Percentiles rank a stretch among this genome's conserved stretches.
These are phyloP conservation scores for Microstegium vimineum DNA, from an alignment of 176 grass and related monocot genomes.

Conservation along the genomic window DNA sequence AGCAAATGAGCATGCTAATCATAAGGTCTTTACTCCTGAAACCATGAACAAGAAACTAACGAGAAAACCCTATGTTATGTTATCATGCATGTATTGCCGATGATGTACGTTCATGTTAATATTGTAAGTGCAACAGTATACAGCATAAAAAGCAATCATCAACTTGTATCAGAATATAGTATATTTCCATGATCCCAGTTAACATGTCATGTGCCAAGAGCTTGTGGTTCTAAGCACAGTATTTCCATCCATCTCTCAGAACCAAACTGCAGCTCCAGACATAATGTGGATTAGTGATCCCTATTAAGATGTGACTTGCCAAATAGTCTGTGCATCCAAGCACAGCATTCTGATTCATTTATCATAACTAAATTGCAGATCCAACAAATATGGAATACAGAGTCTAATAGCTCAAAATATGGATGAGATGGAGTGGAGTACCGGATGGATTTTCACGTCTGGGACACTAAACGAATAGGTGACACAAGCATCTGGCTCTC, in stretches of 20 bases:
- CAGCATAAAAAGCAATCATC: not conserved
- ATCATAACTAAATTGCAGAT: conserved; percentile 21
- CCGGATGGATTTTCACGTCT: conserved; percentile 50
- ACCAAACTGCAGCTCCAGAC: conserved; percentile 12
- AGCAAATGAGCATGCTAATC: not conserved
- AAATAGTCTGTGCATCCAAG: not conserved
- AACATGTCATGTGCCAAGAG: not conserved
- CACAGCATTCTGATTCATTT: not conserved
- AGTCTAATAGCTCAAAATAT: conserved; percentile 13
- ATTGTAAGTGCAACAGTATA: not conserved
- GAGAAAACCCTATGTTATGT: not conserved
- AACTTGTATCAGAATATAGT: not conserved
- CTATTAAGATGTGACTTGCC: not conserved
- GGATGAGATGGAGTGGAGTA: conserved; percentile 37
- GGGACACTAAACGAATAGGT: conserved; percentile 34
- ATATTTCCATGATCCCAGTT: not conserved
- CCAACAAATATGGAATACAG: not conserved
- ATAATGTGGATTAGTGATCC: not conserved
- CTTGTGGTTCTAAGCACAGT: conserved; percentile 10
- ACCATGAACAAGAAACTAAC: not conserved
- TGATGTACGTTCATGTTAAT: not conserved
- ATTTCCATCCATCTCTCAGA: not conserved
- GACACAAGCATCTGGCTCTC: conserved; percentile 29
- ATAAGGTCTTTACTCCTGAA: not conserved
- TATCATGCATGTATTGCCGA: not conserved